phyloP scores from a whole-genome alignment of 2,329 filamentous ascomycete species.

The Zymoseptoria brevis region DNA sequence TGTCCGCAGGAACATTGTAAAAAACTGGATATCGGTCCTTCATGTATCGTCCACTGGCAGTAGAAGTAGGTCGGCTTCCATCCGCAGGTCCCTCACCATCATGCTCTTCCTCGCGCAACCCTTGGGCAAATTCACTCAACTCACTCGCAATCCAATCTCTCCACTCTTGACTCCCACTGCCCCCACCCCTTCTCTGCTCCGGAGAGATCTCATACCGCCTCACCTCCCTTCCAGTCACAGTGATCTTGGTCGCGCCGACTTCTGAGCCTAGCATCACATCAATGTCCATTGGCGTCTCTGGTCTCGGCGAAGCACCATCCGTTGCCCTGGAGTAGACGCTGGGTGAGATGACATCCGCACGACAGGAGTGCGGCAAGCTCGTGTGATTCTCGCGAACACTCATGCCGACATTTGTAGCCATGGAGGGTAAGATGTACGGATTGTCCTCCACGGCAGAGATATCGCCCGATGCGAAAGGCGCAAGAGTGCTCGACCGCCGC shows the following conservation, averaged over 20 bases:
- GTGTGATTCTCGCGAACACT: neutral
- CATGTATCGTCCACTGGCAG: constrained; percentile 27
- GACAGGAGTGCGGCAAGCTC: constrained; percentile 1
- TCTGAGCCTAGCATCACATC: neutral
- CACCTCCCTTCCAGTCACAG: constrained; percentile 38
- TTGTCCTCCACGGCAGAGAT: constrained; percentile 15
- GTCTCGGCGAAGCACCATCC: constrained; percentile 31
- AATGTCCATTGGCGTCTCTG: constrained; percentile 20
- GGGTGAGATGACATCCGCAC: constrained; percentile 29
- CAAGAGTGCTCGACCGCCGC: constrained; percentile 32
- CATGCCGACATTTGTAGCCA: constrained; percentile 7
- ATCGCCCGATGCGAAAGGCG: constrained; percentile 19
- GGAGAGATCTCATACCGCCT: constrained; percentile 35
- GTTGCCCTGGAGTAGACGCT: constrained; percentile 41
- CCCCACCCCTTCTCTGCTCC: constrained; percentile 15
- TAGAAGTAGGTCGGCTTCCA: constrained; percentile 10
- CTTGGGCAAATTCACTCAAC: constrained; percentile 26
- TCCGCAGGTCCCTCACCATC: neutral
- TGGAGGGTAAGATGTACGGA: constrained; percentile 26
- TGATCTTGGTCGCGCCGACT: constrained; percentile 32
- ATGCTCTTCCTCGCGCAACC: neutral
- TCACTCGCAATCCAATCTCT: constrained; percentile 41
- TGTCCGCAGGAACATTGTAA: constrained; percentile 11
- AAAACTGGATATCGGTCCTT: constrained; percentile 39
- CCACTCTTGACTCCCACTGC: constrained; percentile 37